Percentiles rank a stretch among this genome's conserved stretches.
Conservation (phyloP, 306 rosid genomes). For the Fragaria ananassa region DNA sequence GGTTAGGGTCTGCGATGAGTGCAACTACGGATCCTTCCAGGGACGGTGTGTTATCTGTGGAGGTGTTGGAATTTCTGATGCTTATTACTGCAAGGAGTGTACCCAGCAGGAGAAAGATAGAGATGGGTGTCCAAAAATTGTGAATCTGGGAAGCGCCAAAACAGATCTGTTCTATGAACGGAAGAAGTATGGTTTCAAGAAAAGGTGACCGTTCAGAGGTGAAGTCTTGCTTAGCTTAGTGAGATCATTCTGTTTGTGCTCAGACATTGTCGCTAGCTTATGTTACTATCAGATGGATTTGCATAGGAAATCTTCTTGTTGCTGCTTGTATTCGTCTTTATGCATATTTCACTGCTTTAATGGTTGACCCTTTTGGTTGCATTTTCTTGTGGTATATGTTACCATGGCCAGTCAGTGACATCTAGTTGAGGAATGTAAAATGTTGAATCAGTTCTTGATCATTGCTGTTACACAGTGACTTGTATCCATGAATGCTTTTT, state of each 20-base stretch:
- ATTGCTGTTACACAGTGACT: not conserved
- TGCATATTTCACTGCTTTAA: not conserved
- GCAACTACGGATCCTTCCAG: conserved; percentile 83
- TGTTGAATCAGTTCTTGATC: not conserved
- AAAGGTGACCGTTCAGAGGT: conserved; percentile 46
- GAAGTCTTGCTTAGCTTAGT: not conserved
- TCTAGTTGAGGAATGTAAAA: conserved; percentile 12
- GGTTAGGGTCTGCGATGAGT: conserved; percentile 81
- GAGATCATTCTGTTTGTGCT: conserved; percentile 3
- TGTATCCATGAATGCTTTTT: not conserved
- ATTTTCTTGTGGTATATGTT: not conserved
- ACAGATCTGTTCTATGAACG: conserved; percentile 88
- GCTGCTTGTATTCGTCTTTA: not conserved
- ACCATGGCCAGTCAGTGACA: not conserved
- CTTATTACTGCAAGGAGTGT: conserved; percentile 96
- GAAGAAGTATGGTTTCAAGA: conserved; percentile 93
- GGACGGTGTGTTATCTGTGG: conserved; percentile 91
- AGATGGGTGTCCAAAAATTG: conserved; percentile 96
- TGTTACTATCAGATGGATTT: not conserved
- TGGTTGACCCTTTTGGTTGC: not conserved
- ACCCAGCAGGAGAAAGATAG: conserved; percentile 98
- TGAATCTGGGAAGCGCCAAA: conserved; percentile 87
- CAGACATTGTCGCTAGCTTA: not conserved
- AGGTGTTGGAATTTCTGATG: conserved; percentile 92
- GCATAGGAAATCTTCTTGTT: not conserved